Base-by-base conservation (phyloP, 2,329 filamentous ascomycete species). In the Xylariaceae sp. region DNA sequence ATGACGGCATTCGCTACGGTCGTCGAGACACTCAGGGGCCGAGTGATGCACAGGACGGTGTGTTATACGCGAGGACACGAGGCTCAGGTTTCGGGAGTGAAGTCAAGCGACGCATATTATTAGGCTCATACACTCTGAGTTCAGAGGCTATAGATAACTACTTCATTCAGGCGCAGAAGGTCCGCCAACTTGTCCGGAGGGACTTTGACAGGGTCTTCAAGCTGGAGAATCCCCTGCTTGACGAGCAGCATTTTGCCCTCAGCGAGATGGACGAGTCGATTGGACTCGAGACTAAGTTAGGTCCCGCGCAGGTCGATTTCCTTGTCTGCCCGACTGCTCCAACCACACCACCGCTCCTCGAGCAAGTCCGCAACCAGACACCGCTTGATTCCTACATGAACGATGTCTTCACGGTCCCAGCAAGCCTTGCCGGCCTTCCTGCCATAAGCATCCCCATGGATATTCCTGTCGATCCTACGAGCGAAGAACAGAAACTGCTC, bases 1-100 rank as follows among this genome's bases (percentile, higher is more conserved):
- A 97, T 73, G 96, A 99, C 68, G 95, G 95, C 17, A 86, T 98
- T n/a, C 89, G 95, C 9, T 99, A 96, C 74, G 95, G 95, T 1
- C 80, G 79, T 17, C 82, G 86, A 26, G 76, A 76, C 4, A 69
- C 73, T 1, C 73, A 76, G n/a, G 64, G 61, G 4, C 56, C 59
- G 3, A 81, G 79, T 43, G 80, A 87, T 57, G 85, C 82, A 5
- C 79, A 78, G 9, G 81, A 82, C 7, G 81, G 83, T n/a, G 82
- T 87, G 0, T 79, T 96, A 1, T 98, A 95, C 73, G 86, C 92
- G 0, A 79, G 82, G 36, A 92, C 90, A 0, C 85, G 95, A 54
- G 89, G 87, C 12, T 74, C 79, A 29, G 87, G 88, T 0, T 92
- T 99, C 63, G 95, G 95, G 6, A 78, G 83, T 6, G 95, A 99